A percentile compares a stretch with the other conserved stretches of the same genome.
phyloP scores from a whole-genome alignment of 1,284 basidiomycete species.

The Melampsora larici-populina region DNA sequence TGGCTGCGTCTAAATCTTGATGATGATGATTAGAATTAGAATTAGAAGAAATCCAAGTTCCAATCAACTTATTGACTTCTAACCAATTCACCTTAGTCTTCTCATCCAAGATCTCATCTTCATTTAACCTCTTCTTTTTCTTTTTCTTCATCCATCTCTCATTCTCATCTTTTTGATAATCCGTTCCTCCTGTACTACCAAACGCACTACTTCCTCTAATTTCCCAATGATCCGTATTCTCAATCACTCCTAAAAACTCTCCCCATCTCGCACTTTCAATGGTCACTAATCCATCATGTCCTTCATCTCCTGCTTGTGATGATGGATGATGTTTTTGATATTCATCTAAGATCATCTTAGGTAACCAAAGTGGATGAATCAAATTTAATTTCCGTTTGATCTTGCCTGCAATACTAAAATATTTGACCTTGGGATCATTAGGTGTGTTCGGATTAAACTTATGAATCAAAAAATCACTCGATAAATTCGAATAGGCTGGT shows the following conservation, averaged over 20 bases:
- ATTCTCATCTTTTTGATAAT: constrained; percentile 42
- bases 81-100: constrained; percentile 23
- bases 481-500: constrained; percentile 93
- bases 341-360: constrained; percentile 84
- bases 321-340: constrained; percentile 61
- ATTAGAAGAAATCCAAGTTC: constrained; percentile 25
- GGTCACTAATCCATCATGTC: constrained; percentile 92
- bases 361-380: constrained; percentile 94
- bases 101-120: neutral
- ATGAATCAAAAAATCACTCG: constrained; percentile 75
- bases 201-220: constrained; percentile 71
- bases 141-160: no score
- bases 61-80: constrained; percentile 34
- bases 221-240: constrained; percentile 90
- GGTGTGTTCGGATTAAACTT: constrained; percentile 90
- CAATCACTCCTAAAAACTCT: constrained; percentile 78
- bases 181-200: constrained; percentile 47
- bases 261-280: constrained; percentile 87
- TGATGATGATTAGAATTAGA: neutral
- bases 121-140: neutral
- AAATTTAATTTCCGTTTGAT: constrained; percentile 65
- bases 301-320: constrained; percentile 74
- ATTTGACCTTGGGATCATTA: constrained; percentile 72
- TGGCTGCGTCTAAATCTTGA: neutral
- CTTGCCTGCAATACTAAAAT: constrained; percentile 84